These are phyloP conservation scores for Sugiyamaella sp. DNA, from an alignment of 1,139 yeast genomes.

Conservation along the genomic window DNA sequence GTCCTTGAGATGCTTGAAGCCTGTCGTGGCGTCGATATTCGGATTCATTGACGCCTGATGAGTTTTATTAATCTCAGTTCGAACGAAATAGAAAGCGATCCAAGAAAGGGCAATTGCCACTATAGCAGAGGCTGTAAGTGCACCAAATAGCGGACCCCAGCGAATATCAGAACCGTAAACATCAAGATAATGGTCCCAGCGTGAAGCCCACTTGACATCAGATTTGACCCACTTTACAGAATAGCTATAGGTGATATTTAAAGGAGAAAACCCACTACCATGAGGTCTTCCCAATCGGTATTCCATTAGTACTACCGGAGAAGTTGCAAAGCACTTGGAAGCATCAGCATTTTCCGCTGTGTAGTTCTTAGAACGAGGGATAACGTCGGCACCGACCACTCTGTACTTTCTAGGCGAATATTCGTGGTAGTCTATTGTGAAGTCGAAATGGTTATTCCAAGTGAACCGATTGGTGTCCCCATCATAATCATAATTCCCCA, in stretches of 20 bases:
- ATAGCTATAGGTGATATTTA: conserved; percentile 57
- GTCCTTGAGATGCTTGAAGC: conserved; percentile 96
- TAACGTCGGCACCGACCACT: conserved; percentile 86
- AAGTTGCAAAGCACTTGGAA: conserved; percentile 38
- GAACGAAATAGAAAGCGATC: conserved; percentile 77
- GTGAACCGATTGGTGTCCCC: conserved; percentile 46
- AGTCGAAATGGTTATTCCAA: conserved; percentile 72
- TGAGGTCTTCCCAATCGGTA: no score
- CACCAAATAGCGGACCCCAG: conserved; percentile 89
- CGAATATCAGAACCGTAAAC: conserved; percentile 90
- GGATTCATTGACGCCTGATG: conserved; percentile 81
- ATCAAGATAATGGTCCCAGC: conserved; percentile 96
- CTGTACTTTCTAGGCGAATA: conserved; percentile 68
- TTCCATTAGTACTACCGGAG: conserved; percentile 37
- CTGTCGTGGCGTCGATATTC: conserved; percentile 88
- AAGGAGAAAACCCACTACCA: no score
- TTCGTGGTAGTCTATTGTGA: conserved; percentile 77
- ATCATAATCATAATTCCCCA: conserved; percentile 56
- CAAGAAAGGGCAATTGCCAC: conserved; percentile 77
- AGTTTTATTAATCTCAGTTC: conserved; percentile 81
- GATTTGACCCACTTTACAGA: conserved; percentile 68
- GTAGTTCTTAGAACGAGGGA: conserved; percentile 65
- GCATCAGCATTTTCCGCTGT: conserved; percentile 39
- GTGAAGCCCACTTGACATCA: conserved; percentile 93
- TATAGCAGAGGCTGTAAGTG: conserved; percentile 75